These are phyloP conservation scores for Hyaloperonospora brassicae DNA, from an alignment of 352 stramenopile species.

Conservation along the genomic window DNA sequence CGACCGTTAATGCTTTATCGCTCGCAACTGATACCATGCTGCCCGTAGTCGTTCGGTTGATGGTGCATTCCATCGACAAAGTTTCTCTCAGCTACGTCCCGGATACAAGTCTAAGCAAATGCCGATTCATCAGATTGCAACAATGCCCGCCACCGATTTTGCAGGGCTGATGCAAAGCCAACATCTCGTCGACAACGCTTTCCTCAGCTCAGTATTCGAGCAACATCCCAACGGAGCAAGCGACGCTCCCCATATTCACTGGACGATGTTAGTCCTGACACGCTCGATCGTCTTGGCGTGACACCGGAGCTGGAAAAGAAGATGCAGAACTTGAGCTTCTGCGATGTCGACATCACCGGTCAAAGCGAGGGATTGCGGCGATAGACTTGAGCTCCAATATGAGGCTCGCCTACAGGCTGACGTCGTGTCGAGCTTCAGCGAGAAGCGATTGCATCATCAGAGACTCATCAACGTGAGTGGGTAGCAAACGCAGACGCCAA, in stretches of 20 bases:
- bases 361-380: slow-evolving; percentile 45
- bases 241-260: slow-evolving; percentile 25
- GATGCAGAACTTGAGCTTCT: slow-evolving; percentile 73
- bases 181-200: slow-evolving; percentile 8
- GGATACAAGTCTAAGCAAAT: too few species aligned
- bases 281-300: slow-evolving; percentile 51
- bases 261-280: slow-evolving; percentile 36
- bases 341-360: slow-evolving; percentile 42
- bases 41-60: too few species aligned
- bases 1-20: too few species aligned
- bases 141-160: too few species aligned
- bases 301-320: slow-evolving; percentile 58
- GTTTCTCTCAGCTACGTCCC: too few species aligned
- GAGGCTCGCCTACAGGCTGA: slow-evolving; percentile 32
- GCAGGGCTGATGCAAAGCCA: not conserved
- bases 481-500: slow-evolving; percentile 61
- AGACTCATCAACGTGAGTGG: slow-evolving; percentile 57
- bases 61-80: too few species aligned
- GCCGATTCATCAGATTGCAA: too few species aligned
- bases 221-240: slow-evolving; percentile 7
- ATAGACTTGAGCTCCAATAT: slow-evolving; percentile 37
- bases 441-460: slow-evolving; percentile 48
- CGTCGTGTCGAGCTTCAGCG: slow-evolving; percentile 57
- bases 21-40: too few species aligned
- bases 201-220: slow-evolving; percentile 9